A percentile compares a stretch with the other conserved stretches of the same genome.
phyloP scores from a whole-genome alignment of 352 stramenopile genomes.

The Thraustotheca clavata region DNA sequence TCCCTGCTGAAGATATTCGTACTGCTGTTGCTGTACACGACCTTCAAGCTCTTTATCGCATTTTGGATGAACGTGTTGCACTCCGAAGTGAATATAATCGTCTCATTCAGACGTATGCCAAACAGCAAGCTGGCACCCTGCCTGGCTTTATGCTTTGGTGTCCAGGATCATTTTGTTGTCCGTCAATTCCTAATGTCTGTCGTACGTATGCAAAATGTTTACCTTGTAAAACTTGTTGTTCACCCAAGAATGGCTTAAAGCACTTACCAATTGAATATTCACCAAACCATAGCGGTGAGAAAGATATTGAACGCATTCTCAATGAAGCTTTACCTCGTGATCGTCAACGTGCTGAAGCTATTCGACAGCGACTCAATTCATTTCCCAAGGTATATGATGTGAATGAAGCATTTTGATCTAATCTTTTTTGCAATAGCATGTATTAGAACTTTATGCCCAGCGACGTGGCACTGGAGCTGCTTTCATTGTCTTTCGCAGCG shows the following conservation, averaged over 20 bases:
- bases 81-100: slow-evolving; percentile 48
- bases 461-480: slow-evolving; percentile 50
- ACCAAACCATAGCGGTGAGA: slow-evolving; percentile 18
- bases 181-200: slow-evolving; percentile 33
- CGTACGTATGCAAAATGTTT: slow-evolving; percentile 44
- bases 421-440: background rate
- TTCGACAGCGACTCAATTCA: slow-evolving; percentile 10
- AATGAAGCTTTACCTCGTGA: slow-evolving; percentile 3
- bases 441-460: slow-evolving; percentile 32
- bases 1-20: slow-evolving; percentile 32
- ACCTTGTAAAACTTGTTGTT: slow-evolving; percentile 31
- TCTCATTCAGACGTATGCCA: slow-evolving; percentile 30
- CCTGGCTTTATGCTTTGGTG: slow-evolving; percentile 62
- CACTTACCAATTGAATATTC: slow-evolving; percentile 8
- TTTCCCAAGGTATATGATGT: slow-evolving; percentile 6
- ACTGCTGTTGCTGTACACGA: slow-evolving; percentile 62
- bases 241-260: background rate
- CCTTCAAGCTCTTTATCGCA: slow-evolving; percentile 42
- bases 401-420: background rate
- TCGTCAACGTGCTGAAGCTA: background rate
- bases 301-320: slow-evolving; percentile 30
- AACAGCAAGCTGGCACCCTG: slow-evolving; percentile 48
- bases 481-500: slow-evolving; percentile 50
- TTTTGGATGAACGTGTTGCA: slow-evolving; percentile 39
- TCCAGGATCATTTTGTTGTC: slow-evolving; percentile 46